A percentile compares a stretch with the other conserved stretches of the same genome.
Evolutionary conservation across 1,284 basidiomycete genomes (phyloP).

Genomic region (Apiotrichum veenhuisii): DNA sequence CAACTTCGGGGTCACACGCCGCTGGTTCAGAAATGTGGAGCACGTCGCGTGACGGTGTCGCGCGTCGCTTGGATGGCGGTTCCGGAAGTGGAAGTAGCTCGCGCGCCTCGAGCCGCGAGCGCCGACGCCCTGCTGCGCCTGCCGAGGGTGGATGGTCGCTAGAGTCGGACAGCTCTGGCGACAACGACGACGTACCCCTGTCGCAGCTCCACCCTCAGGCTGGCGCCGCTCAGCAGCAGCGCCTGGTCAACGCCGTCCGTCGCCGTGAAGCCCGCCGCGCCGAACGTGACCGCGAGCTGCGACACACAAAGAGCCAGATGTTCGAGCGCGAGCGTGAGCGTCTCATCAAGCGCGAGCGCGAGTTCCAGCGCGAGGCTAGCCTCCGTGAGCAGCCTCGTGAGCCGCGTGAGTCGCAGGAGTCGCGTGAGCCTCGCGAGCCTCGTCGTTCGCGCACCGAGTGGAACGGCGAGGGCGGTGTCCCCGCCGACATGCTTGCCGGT

Average conservation of each 20-base stretch:
- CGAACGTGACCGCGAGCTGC: constrained; percentile 12
- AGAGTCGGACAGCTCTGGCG: constrained; percentile 9
- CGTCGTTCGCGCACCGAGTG: constrained; percentile 18
- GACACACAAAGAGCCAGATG: constrained; percentile 13
- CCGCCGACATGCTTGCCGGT: constrained; percentile 28
- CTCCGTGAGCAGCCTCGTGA: not conserved
- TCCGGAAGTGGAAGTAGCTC: not conserved
- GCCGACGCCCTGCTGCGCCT: constrained; percentile 1
- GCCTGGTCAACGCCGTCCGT: constrained; percentile 3
- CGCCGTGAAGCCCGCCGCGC: constrained; percentile 18
- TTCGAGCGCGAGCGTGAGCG: constrained; percentile 5
- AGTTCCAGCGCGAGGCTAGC: not conserved
- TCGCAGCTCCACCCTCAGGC: constrained; percentile 40
- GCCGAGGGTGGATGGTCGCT: constrained; percentile 10
- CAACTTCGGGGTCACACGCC: constrained; percentile 1
- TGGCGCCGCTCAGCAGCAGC: constrained; percentile 26
- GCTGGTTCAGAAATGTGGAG: not conserved
- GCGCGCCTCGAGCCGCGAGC: constrained; percentile 9
- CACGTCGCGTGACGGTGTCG: constrained; percentile 6
- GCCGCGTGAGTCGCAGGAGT: too few relatives aligned
- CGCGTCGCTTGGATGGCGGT: not conserved
- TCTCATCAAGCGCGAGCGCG: not conserved
- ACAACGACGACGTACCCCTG: constrained; percentile 40
- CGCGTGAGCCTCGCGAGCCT: too few relatives aligned
- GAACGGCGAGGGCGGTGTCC: constrained; percentile 47